phyloP scores from a whole-genome alignment of 345 rosid species.

The Psidium guajava region DNA sequence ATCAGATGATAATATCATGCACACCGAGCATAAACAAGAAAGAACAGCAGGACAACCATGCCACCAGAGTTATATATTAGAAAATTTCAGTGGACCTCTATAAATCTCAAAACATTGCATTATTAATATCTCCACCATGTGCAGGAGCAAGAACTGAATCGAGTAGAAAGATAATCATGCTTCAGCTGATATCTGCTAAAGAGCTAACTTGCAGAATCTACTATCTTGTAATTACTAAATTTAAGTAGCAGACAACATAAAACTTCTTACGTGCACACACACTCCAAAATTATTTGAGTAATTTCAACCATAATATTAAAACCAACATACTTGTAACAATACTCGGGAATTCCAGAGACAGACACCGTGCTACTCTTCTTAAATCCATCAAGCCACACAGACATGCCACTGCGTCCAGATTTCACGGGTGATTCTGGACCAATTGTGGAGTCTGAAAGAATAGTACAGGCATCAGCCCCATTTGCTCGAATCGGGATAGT shows the following conservation, averaged over 20 bases:
- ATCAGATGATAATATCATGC: background rate
- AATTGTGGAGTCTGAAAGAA: slow-evolving; percentile 69
- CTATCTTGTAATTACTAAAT: background rate
- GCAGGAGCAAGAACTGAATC: background rate
- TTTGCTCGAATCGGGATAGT: slow-evolving; percentile 71
- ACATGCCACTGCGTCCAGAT: slow-evolving; percentile 47
- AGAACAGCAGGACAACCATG: background rate
- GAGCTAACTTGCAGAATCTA: background rate
- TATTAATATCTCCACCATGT: background rate
- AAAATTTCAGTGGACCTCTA: background rate
- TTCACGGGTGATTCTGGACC: slow-evolving; percentile 88
- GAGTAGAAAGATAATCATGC: background rate
- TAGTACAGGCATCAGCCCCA: slow-evolving; percentile 59
- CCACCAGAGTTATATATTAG: background rate
- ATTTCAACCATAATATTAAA: background rate
- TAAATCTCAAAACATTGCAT: background rate
- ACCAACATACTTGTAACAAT: slow-evolving; percentile 71
- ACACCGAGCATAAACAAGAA: background rate
- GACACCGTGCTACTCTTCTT: slow-evolving; percentile 47
- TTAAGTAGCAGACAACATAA: background rate
- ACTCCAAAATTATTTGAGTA: background rate
- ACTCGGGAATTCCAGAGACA: slow-evolving; percentile 87
- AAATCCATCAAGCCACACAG: slow-evolving; percentile 75
- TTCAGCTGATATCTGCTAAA: background rate
- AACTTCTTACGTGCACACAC: background rate